Conservation (phyloP, 345 rosid genomes). For the Turnera subulata region DNA sequence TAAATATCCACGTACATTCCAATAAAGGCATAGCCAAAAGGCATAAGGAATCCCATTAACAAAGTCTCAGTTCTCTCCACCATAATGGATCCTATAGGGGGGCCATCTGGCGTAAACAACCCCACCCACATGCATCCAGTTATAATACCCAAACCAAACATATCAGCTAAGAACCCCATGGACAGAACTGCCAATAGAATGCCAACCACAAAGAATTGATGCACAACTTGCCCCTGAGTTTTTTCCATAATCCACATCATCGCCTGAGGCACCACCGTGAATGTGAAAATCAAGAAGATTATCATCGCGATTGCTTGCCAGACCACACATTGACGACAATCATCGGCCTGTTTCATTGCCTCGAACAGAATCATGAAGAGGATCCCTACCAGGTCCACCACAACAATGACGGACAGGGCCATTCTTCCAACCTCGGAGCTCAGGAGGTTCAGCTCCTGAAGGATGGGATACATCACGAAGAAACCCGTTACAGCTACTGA, state of each 20-base stretch:
- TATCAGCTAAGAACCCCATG: slow-evolving; percentile 52
- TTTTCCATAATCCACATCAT: slow-evolving; percentile 42
- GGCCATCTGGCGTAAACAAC: slow-evolving; percentile 57
- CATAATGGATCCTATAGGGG: slow-evolving; percentile 54
- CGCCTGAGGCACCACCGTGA: slow-evolving; percentile 20
- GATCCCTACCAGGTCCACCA: slow-evolving; percentile 12
- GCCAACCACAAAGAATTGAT: slow-evolving; percentile 37
- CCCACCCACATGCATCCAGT: slow-evolving; percentile 65
- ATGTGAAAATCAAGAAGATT: slow-evolving; percentile 17
- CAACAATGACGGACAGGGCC: slow-evolving; percentile 8
- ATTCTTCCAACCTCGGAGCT: slow-evolving; percentile 30
- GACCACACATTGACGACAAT: slow-evolving; percentile 2
- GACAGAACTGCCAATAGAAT: slow-evolving; percentile 44
- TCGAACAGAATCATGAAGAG: slow-evolving; percentile 7
- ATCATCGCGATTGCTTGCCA: slow-evolving; percentile 32
- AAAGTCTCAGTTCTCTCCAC: slow-evolving; percentile 54
- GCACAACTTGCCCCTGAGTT: slow-evolving; percentile 53
- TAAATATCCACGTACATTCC: slow-evolving; percentile 51
- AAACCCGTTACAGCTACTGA: slow-evolving; percentile 14
- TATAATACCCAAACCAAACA: slow-evolving; percentile 59
- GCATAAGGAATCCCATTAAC: slow-evolving; percentile 52
- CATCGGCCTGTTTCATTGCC: slow-evolving; percentile 31
- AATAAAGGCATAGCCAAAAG: slow-evolving; percentile 45
- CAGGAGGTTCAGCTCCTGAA: slow-evolving; percentile 23
- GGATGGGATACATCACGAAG: slow-evolving; percentile 18